Evolutionary conservation across 768 basidiomycete species (phyloP), one percentile per base, ranked within the genome.

Genomic region (Termitomyces sp.): DNA sequence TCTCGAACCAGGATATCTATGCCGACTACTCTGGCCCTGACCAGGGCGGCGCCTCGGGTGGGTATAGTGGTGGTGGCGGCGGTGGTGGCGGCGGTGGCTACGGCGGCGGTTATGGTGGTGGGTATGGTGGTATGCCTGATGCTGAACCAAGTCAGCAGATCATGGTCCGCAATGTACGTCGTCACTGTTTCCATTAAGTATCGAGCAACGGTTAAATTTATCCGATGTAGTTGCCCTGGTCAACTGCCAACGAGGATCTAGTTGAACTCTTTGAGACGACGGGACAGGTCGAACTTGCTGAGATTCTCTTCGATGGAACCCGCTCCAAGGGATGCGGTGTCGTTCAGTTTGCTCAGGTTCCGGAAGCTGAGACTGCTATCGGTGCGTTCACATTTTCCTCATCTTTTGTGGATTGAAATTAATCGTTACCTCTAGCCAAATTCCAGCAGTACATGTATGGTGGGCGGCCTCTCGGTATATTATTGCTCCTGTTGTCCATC

Each of bases 211-310:
- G 13, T 24, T 37, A 47, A 56, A 16, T n/a, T 12, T 56, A 39
- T 13, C 34, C 24, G 48, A 4, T 52, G 9, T 62, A 98, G 96
- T 75, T 99, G 18, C 96, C 96, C 1, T 99, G 95, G 95, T 98
- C 96, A 10, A 99, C 96, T 45, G 95, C 96, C 7, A 98, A 99
- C 70, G 96, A 99, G 70, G 96, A 99, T 70, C 77, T 99, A 44
- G 95, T 99, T 22, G 96, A 99, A 74, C 74, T 99, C 20, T 99
- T 99, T 66, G 95, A 98, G 77, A 99, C 96, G 34, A 97, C 95
- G 0, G 96, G 95, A 10, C 89, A 89, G 64, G 96, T 99, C 36
- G 91, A 95, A 67, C 77, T 93, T 34, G 96, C 96, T 2, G 96
- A 99, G 74, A 96, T 98, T 62, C 73, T 99, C 47, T 95, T 90